Conservation (phyloP, 164 flowering plant species). For the Tetrastigma voinierianum region DNA sequence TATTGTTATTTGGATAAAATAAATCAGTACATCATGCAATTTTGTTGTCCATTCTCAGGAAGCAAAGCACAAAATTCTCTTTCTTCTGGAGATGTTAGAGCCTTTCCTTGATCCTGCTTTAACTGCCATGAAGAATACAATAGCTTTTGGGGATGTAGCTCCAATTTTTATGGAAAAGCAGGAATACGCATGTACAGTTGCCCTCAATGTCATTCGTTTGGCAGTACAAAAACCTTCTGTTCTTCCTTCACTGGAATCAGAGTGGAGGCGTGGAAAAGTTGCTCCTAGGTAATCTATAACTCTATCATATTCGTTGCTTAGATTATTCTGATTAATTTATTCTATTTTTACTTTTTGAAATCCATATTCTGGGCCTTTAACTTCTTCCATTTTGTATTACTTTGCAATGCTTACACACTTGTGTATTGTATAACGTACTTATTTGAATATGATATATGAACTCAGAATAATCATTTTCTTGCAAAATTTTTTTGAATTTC, state of each 20-base stretch:
- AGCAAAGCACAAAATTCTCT: slow-evolving; percentile 69
- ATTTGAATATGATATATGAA: neutral
- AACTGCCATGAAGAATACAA: slow-evolving; percentile 40
- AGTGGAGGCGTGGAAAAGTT: slow-evolving; percentile 82
- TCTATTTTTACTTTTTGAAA: too few relatives aligned
- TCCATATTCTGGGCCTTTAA: too few relatives aligned
- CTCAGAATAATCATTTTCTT: too few relatives aligned
- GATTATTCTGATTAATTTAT: neutral
- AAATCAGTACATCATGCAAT: neutral
- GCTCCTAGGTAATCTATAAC: slow-evolving; percentile 68
- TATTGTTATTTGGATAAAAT: neutral
- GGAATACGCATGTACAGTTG: slow-evolving; percentile 55
- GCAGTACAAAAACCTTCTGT: slow-evolving; percentile 76
- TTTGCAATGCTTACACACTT: too few relatives aligned
- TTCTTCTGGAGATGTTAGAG: slow-evolving; percentile 89
- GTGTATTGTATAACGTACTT: neutral
- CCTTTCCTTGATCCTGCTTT: slow-evolving; percentile 84
- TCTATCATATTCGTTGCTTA: neutral
- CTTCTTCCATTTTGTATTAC: too few relatives aligned
- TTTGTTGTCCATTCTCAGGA: slow-evolving; percentile 42
- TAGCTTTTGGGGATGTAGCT: slow-evolving; percentile 73
- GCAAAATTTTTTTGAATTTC: neutral
- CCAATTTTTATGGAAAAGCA: slow-evolving; percentile 44
- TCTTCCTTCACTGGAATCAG: slow-evolving; percentile 82
- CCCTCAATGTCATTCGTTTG: slow-evolving; percentile 68